phyloP scores from a whole-genome alignment of 2,329 filamentous ascomycete species.

The Penicillium digitatum region DNA sequence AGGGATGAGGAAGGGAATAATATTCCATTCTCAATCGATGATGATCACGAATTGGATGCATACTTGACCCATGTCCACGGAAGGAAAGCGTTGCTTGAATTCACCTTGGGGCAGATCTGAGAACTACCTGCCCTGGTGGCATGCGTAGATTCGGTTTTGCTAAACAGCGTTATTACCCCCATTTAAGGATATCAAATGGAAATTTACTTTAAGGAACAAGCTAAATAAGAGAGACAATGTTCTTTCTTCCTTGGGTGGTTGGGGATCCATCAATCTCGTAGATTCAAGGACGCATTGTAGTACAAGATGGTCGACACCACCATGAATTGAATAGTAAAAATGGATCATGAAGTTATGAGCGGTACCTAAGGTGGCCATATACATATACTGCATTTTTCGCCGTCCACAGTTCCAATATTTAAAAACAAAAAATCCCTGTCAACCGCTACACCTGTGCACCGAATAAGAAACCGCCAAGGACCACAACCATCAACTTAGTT shows the following conservation, averaged over 20 bases:
- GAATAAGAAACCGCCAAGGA: not conserved
- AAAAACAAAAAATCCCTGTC: not conserved
- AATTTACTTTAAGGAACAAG: not conserved
- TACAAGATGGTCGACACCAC: not conserved
- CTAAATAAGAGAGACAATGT: not conserved
- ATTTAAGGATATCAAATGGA: not conserved
- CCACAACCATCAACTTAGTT: slow-evolving; percentile 8
- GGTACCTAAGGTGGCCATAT: not conserved
- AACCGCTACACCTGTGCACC: slow-evolving; percentile 12
- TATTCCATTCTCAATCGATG: slow-evolving; percentile 61
- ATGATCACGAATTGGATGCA: slow-evolving; percentile 67
- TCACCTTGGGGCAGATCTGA: slow-evolving; percentile 35
- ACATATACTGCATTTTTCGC: slow-evolving; percentile 20
- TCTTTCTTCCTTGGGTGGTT: not conserved
- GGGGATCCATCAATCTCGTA: not conserved
- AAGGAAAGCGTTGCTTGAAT: slow-evolving; percentile 53
- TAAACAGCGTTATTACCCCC: not conserved
- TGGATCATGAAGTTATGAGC: slow-evolving; percentile 1
- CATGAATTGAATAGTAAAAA: not conserved
- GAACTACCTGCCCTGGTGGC: not conserved
- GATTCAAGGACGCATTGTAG: not conserved
- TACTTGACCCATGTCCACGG: slow-evolving; percentile 64
- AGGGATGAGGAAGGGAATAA: slow-evolving; percentile 59
- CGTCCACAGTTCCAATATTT: slow-evolving; percentile 11
- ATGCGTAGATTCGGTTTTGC: not conserved